Percentiles rank a stretch among this genome's conserved stretches.
These are phyloP conservation scores for Gracilaria domingensis DNA, from an alignment of 23 red algal species.

Conservation along the genomic window DNA sequence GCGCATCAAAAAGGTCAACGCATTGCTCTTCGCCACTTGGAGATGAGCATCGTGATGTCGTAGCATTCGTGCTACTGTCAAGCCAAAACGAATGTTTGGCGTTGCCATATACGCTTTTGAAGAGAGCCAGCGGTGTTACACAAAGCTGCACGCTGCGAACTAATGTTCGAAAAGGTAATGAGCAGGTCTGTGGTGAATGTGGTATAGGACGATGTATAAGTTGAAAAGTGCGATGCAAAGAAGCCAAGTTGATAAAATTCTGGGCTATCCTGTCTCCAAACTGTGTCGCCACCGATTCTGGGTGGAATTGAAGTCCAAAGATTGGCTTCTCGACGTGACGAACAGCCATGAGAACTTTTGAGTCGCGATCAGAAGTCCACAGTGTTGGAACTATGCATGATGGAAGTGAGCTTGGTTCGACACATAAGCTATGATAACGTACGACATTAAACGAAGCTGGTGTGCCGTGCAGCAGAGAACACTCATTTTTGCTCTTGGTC, in stretches of 20 bases:
- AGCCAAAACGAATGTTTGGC: slow-evolving; percentile 53
- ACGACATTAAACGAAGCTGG: slow-evolving; percentile 78
- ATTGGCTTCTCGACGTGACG: slow-evolving; percentile 66
- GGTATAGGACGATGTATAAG: background rate
- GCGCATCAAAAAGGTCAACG: background rate
- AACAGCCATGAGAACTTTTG: slow-evolving; percentile 86
- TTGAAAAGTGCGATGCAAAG: background rate
- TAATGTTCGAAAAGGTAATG: background rate
- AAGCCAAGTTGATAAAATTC: slow-evolving; percentile 72
- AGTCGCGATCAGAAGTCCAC: slow-evolving; percentile 62
- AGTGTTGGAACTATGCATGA: slow-evolving; percentile 65
- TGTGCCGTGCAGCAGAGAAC: slow-evolving; percentile 68
- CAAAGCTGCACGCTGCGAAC: background rate
- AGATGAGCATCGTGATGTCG: slow-evolving; percentile 33
- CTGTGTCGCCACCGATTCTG: slow-evolving; percentile 79
- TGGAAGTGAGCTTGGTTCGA: slow-evolving; percentile 24
- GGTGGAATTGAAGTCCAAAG: slow-evolving; percentile 99
- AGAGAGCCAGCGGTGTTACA: slow-evolving; percentile 21
- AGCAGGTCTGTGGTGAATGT: background rate
- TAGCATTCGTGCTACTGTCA: slow-evolving; percentile 46
- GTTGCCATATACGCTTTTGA: slow-evolving; percentile 64
- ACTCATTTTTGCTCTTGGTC: slow-evolving; percentile 21
- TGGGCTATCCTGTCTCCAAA: slow-evolving; percentile 51
- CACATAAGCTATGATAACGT: slow-evolving; percentile 88
- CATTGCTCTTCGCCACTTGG: slow-evolving; percentile 8